Evolutionary conservation across 306 rosid species (phyloP), one percentile per base, ranked within the genome.

Genomic region (Rubus parviflorus): DNA sequence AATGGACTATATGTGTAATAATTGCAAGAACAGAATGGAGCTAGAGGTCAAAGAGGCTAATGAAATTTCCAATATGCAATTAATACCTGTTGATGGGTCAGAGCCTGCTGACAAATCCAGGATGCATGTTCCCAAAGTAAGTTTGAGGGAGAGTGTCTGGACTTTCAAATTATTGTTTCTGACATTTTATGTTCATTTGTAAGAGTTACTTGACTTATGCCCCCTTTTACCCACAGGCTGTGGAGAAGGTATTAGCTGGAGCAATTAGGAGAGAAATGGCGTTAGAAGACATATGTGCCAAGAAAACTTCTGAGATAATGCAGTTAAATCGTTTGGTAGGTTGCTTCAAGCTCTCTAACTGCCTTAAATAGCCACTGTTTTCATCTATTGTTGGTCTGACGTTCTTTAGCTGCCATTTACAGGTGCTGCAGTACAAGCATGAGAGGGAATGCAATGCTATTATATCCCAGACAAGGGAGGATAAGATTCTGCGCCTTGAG

Each of bases 221-320:
- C 51, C 4, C 2, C 7, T 72, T 68, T 58, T 75, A 43, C 65
- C 20, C 57, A 47, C 83, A 96, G 99, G 96, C 90, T 38, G 93
- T 87, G 60, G 93, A 93, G 82, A 93, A 96, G 89, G 96, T 93
- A 81, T 89, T 96, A 86, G 98, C 98, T 8, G 99, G 90, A 70
- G 90, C 99, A 65, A 89, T 93, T 75, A 89, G 99, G 87, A 89
- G 99, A 88, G 99, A 96, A 84, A 88, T 96, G 99, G 99, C 96
- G 46, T 89, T 96, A 69, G 98, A 91, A 83, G 96, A 93, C 66
- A 75, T 89, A 79, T 93, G 97, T 90, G 86, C 92, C 84, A 96
- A 85, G 85, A 93, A 91, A 85, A 86, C 78, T 80, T 84, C 80
- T 72, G 96, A 96, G 86, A 90, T 96, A 77, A 70, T 77, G 85